Evolutionary conservation across 495 filamentous ascomycete species (phyloP).

Genomic region (Penicillium paxilli): DNA sequence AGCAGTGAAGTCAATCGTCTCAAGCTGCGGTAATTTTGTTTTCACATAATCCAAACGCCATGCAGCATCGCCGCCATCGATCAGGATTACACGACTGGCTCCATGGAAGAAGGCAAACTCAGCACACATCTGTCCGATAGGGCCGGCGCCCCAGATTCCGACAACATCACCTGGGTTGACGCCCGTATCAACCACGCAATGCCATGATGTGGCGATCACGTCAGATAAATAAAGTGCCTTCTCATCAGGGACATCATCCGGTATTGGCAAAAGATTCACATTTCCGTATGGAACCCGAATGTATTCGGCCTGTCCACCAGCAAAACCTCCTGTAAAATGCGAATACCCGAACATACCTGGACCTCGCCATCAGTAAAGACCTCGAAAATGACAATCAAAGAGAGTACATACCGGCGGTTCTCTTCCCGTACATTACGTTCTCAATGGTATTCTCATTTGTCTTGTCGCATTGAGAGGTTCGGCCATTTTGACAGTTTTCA

Average conservation of each 20-base stretch:
- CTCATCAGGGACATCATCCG: constrained; percentile 82
- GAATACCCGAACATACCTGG: constrained; percentile 52
- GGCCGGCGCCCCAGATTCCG: constrained; percentile 65
- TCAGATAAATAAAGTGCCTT: constrained; percentile 83
- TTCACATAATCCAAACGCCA: constrained; percentile 71
- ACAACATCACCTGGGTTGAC: constrained; percentile 51
- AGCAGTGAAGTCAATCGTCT: constrained; percentile 58
- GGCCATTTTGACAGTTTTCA: constrained; percentile 73
- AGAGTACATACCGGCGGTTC: constrained; percentile 63
- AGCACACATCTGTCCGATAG: constrained; percentile 77
- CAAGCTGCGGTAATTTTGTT: constrained; percentile 60
- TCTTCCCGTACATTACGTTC: constrained; percentile 71
- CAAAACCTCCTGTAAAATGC: constrained; percentile 83
- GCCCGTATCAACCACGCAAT: constrained; percentile 80
- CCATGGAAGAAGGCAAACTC: constrained; percentile 72
- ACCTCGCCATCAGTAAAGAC: background rate
- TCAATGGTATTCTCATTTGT: constrained; percentile 72
- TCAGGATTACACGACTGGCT: constrained; percentile 73
- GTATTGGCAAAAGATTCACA: constrained; percentile 77
- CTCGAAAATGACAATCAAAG: background rate
- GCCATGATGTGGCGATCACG: constrained; percentile 75
- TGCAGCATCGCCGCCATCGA: constrained; percentile 64
- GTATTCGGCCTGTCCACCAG: constrained; percentile 88
- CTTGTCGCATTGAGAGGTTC: constrained; percentile 74
- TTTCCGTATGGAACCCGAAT: constrained; percentile 82